Conservation (phyloP, 306 rosid genomes). For the Urtica urens region DNA sequence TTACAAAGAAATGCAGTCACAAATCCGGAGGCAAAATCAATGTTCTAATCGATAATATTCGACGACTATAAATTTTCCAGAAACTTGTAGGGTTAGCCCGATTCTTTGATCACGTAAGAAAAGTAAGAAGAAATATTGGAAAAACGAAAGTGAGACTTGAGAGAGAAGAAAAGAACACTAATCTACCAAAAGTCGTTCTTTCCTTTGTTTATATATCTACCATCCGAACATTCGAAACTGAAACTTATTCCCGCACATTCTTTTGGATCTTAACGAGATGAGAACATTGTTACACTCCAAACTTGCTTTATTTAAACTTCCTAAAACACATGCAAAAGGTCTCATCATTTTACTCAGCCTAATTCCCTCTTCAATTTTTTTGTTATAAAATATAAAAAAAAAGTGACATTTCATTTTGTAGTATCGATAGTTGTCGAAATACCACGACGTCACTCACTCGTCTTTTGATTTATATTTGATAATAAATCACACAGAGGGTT, state of each 20-base stretch:
- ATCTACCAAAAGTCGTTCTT: background rate
- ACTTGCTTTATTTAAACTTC: conserved; percentile 2
- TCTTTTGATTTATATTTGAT: no score
- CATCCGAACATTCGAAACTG: background rate
- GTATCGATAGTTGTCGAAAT: no score
- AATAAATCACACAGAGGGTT: no score
- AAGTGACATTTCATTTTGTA: no score
- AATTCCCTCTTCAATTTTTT: no score
- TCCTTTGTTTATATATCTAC: background rate
- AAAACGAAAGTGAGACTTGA: background rate
- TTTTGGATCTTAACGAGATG: background rate
- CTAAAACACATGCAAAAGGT: background rate
- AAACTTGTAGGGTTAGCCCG: no score
- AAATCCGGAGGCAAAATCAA: no score
- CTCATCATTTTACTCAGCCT: no score
- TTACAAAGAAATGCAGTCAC: no score
- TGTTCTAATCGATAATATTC: no score
- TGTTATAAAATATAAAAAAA: background rate
- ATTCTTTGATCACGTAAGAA: background rate
- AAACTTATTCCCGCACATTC: background rate
- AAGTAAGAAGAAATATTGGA: background rate
- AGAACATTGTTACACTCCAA: background rate
- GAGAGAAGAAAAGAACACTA: background rate
- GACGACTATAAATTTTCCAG: no score
- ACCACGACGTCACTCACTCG: no score